A percentile compares a stretch with the other conserved stretches of the same genome.
phyloP scores from a whole-genome alignment of 139 green algal genomes.

The Nannochloris sp. region DNA sequence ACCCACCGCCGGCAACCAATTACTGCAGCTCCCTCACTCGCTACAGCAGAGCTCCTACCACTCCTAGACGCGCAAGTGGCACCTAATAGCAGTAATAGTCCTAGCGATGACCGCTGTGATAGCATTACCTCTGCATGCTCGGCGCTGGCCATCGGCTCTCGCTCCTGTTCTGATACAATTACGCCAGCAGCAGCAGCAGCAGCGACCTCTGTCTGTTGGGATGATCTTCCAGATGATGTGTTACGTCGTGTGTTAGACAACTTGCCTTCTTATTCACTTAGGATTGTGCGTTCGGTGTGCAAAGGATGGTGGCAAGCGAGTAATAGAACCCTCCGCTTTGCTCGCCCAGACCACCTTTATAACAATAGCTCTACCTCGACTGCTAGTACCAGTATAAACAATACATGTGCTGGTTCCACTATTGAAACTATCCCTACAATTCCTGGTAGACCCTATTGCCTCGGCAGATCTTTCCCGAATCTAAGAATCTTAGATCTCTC shows the following conservation, averaged over 20 bases:
- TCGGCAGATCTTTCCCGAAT: not conserved
- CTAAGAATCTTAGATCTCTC: not conserved
- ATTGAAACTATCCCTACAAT: not conserved
- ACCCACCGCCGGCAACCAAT: too few relatives aligned
- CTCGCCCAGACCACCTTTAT: not conserved
- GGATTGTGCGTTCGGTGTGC: not conserved
- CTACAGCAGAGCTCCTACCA: too few relatives aligned
- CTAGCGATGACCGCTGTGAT: too few relatives aligned
- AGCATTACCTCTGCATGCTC: too few relatives aligned
- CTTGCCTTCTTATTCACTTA: not conserved
- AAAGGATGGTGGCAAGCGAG: not conserved
- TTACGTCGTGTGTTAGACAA: not conserved
- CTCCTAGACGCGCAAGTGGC: too few relatives aligned
- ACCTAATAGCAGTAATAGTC: too few relatives aligned
- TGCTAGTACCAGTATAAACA: too few relatives aligned
- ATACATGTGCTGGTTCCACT: too few relatives aligned
- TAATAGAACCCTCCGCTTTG: not conserved
- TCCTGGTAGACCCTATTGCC: not conserved
- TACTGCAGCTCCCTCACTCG: too few relatives aligned
- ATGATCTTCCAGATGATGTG: not conserved
- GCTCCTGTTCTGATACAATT: too few relatives aligned
- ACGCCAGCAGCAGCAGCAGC: not conserved
- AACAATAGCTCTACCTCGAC: too few relatives aligned
- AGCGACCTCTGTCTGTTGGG: not conserved
- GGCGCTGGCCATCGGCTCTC: too few relatives aligned